Base-by-base conservation (phyloP, 257 asterid genomes). In the Solanum peruvianum region DNA sequence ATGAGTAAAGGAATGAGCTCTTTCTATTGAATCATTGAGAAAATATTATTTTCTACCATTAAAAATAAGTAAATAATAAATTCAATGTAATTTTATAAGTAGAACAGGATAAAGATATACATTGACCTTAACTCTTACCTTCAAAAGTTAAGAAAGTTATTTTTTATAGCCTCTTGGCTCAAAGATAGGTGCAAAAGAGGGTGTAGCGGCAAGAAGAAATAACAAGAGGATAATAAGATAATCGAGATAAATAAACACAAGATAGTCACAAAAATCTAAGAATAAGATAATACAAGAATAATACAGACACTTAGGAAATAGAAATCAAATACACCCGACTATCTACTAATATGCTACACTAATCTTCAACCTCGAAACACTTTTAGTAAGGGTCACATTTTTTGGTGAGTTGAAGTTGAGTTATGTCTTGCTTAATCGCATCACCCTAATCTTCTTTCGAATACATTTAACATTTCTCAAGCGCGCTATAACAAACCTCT, bases 61-160 rank as follows among this genome's bases (percentile, higher is more conserved):
- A 8, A n/a, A 25, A n/a, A 62, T 23, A 5, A 62, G 11, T 4
- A 58, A 25, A 49, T 14, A 66, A 66, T 5, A 66, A 66, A 66
- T 66, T 66, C 0, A 6, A 2, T 27, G 20, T 6, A 12, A 66
- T 27, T 4, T 6, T 13, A 2, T 6, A 66, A 66, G 5, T 6
- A 7, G 4, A 3, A 0, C 1, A 5, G 1, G 2, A 7, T 2
- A 13, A 66, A 12, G 14, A 1, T 27, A 66, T 66, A 12, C 3
- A 12, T 1, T 11, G 4, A 12, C 6, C 35, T 66, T 25, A 12
- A 3, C 18, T 8, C 0, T 29, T 64, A 58, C 2, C 6, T 58
- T 9, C 13, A 58, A n/a, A 58, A 21, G 11, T 8, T 25, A 11
- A 6, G 12, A 4, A 64, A 2, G 60, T n/a, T 64, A 2, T 25